phyloP scores from a whole-genome alignment of 2,329 filamentous ascomycete species.

The Hansfordia pulvinata region DNA sequence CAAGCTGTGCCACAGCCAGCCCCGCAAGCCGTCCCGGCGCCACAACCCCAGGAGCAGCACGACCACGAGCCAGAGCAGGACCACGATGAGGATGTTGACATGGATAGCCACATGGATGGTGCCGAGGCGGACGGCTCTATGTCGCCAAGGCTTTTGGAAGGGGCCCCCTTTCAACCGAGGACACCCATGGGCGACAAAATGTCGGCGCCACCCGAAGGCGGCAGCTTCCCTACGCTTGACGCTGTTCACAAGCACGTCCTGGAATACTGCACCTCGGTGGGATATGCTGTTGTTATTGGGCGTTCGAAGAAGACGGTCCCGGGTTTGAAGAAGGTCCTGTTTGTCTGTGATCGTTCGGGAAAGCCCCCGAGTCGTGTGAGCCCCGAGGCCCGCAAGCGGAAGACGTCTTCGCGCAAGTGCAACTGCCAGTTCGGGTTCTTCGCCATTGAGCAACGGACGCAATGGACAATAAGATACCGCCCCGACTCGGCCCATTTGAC shows the following conservation, averaged over 20 bases:
- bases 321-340: slow-evolving; percentile 52
- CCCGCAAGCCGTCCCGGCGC: slow-evolving; percentile 9
- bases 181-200: slow-evolving; percentile 45
- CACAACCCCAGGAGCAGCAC: slow-evolving; percentile 18
- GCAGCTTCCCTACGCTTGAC: slow-evolving; percentile 50
- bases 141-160: slow-evolving; percentile 33
- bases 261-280: slow-evolving; percentile 52
- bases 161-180: slow-evolving; percentile 34
- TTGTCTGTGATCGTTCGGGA: slow-evolving; percentile 53
- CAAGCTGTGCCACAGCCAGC: slow-evolving; percentile 6
- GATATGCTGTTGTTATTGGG: slow-evolving; percentile 55
- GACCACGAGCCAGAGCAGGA: slow-evolving; percentile 22
- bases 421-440: slow-evolving; percentile 60
- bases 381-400: slow-evolving; percentile 49
- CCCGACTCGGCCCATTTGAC: slow-evolving; percentile 42
- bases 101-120: slow-evolving; percentile 32
- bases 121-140: slow-evolving; percentile 28
- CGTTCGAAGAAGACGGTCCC: slow-evolving; percentile 55
- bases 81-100: slow-evolving; percentile 35
- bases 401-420: slow-evolving; percentile 55
- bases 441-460: slow-evolving; percentile 51
- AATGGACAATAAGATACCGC: slow-evolving; percentile 53
- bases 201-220: slow-evolving; percentile 50
- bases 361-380: slow-evolving; percentile 48
- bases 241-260: slow-evolving; percentile 51